Conservation (phyloP, 164 flowering plant species). For the Dillenia turbinata region DNA sequence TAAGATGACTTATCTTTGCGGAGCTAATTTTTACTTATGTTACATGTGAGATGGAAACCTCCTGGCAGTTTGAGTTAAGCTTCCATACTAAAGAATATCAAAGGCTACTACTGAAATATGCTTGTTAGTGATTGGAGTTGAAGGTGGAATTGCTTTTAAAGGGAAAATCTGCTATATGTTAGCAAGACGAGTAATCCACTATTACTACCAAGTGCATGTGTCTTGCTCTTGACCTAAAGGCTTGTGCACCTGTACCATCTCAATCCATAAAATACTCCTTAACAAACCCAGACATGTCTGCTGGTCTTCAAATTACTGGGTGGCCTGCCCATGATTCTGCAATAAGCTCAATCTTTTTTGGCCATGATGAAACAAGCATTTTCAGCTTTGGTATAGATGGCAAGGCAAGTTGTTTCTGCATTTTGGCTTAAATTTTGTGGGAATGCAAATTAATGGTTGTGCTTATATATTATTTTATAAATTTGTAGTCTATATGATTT, state of each 20-base stretch:
- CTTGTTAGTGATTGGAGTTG: too few relatives aligned
- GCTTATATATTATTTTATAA: neutral
- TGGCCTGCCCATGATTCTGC: constrained; percentile 99
- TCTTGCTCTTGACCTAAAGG: too few relatives aligned
- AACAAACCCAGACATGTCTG: constrained; percentile 76
- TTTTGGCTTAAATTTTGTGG: neutral
- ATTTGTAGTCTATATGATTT: neutral
- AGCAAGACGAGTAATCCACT: neutral
- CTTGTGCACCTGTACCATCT: neutral
- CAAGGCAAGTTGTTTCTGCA: constrained; percentile 48
- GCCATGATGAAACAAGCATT: constrained; percentile 93
- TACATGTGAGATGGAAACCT: too few relatives aligned
- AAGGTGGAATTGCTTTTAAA: too few relatives aligned
- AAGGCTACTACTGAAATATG: too few relatives aligned
- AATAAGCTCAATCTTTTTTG: constrained; percentile 82
- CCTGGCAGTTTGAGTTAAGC: neutral
- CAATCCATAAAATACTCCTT: constrained; percentile 25
- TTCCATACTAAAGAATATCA: too few relatives aligned
- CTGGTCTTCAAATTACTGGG: constrained; percentile 93
- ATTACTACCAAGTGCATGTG: neutral
- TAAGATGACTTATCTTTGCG: too few relatives aligned
- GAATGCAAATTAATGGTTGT: neutral
- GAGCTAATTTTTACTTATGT: too few relatives aligned
- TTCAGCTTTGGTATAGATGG: constrained; percentile 92
- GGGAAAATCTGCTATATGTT: too few relatives aligned